A percentile compares a stretch with the other conserved stretches of the same genome.
Evolutionary conservation across 1,139 yeast species (phyloP).

Genomic region (Suhomyces taliae): DNA sequence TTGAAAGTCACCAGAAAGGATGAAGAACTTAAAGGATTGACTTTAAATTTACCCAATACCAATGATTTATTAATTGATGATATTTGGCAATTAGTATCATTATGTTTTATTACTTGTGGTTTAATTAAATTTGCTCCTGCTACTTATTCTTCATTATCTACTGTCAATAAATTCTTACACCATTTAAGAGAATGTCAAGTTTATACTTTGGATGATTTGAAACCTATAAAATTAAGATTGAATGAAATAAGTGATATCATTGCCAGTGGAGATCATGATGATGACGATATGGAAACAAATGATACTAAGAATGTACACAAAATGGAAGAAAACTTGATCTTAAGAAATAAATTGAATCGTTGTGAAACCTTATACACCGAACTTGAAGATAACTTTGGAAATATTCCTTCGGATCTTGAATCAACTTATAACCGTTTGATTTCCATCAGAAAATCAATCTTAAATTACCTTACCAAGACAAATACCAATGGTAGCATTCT

Average conservation of each 20-base stretch:
- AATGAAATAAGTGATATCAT: conserved; percentile 67
- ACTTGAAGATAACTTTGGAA: conserved; percentile 53
- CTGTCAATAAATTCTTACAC: conserved; percentile 77
- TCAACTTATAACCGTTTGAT: conserved; percentile 50
- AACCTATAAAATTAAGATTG: conserved; percentile 71
- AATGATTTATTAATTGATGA: conserved; percentile 83
- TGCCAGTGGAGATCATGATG: conserved; percentile 20
- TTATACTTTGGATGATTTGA: conserved; percentile 78
- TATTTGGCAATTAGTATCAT: conserved; percentile 78
- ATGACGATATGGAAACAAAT: conserved; percentile 22
- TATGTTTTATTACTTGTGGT: conserved; percentile 90
- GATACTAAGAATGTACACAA: conserved; percentile 25
- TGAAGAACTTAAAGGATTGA: conserved; percentile 48
- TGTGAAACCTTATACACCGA: conserved; percentile 55
- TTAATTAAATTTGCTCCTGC: conserved; percentile 89
- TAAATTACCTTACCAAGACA: conserved; percentile 30
- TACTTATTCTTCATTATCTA: conserved; percentile 82
- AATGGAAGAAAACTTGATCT: conserved; percentile 56
- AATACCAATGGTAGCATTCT: conserved; percentile 10
- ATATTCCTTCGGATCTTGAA: conserved; percentile 57
- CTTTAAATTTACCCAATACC: conserved; percentile 36
- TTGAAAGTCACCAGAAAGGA: conserved; percentile 50
- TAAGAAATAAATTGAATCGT: conserved; percentile 58
- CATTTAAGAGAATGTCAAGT: conserved; percentile 80
- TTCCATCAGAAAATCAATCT: conserved; percentile 32